Conservation (phyloP, 441 rosid genomes). For the Brassica balearica region DNA sequence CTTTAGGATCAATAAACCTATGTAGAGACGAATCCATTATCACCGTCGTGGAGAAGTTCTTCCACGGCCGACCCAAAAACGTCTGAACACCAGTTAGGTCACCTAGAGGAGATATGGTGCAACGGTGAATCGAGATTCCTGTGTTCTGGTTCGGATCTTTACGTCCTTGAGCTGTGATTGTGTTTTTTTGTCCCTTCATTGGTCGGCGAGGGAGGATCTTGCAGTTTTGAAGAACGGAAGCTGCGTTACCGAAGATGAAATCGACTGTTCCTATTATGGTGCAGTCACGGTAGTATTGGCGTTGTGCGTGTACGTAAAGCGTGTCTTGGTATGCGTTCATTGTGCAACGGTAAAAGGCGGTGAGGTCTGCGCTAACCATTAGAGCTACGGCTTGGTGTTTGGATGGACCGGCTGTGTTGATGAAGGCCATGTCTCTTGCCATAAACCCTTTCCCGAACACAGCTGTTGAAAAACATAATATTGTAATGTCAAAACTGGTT, state of each 20-base stretch:
- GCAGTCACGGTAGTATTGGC: constrained; percentile 77
- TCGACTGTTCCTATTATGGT: constrained; percentile 71
- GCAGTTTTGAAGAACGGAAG: constrained; percentile 67
- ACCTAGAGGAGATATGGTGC: constrained; percentile 52
- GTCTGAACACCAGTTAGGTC: constrained; percentile 51
- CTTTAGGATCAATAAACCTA: constrained; percentile 55
- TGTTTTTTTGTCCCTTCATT: constrained; percentile 63
- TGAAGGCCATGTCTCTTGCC: constrained; percentile 69
- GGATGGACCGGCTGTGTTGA: constrained; percentile 71
- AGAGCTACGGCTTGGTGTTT: constrained; percentile 86
- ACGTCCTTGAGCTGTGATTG: constrained; percentile 74
- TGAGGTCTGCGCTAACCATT: constrained; percentile 60
- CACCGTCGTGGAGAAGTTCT: constrained; percentile 57
- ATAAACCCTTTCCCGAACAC: constrained; percentile 79
- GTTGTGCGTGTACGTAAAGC: constrained; percentile 65
- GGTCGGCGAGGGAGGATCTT: constrained; percentile 59
- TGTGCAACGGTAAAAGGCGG: constrained; percentile 65
- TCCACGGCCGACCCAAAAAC: constrained; percentile 81
- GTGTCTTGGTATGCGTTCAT: constrained; percentile 75
- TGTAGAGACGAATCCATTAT: constrained; percentile 56
- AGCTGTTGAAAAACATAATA: constrained; percentile 48
- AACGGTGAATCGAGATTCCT: constrained; percentile 71
- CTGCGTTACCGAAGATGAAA: constrained; percentile 85
- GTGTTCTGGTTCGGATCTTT: constrained; percentile 75
- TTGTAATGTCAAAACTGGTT: constrained; percentile 7